phyloP scores from a whole-genome alignment of 805 yeast species.

The Pichia exigua region DNA sequence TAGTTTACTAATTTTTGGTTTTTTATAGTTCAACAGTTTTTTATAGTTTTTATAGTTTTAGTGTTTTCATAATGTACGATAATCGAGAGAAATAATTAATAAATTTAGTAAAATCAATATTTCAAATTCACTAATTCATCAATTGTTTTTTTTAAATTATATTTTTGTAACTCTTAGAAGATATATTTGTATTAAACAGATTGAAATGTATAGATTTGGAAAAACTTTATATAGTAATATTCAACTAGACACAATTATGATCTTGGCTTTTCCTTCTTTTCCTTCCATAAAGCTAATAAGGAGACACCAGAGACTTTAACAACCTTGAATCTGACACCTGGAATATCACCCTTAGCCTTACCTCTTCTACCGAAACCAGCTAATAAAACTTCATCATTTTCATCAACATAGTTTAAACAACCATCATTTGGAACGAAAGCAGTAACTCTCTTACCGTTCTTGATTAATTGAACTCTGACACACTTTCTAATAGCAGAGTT shows the following conservation, averaged over 20 bases:
- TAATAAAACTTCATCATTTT: conserved; percentile 98
- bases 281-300: conserved; percentile 99
- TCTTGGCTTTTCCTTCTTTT: conserved; percentile 99
- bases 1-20: neutral
- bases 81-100: neutral
- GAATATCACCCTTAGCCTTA: conserved; percentile 99
- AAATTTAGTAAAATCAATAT: neutral
- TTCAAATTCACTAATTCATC: neutral
- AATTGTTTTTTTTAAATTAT: neutral
- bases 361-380: conserved; percentile 99
- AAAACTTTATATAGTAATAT: conserved; percentile 10
- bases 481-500: conserved; percentile 99
- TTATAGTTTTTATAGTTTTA: neutral
- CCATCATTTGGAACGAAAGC: conserved; percentile 99
- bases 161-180: neutral
- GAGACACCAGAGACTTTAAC: conserved; percentile 99
- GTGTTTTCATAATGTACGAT: neutral
- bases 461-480: conserved; percentile 99
- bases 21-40: neutral
- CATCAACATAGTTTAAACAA: conserved; percentile 99
- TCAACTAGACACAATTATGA: conserved; percentile 45
- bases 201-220: neutral
- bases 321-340: conserved; percentile 99
- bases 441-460: conserved; percentile 99
- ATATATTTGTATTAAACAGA: conserved; percentile 3